Percentiles rank a stretch among this genome's conserved stretches.
These are phyloP conservation scores for Geotrichum bryndzae DNA, from an alignment of 1,139 yeast genomes.

Conservation along the genomic window DNA sequence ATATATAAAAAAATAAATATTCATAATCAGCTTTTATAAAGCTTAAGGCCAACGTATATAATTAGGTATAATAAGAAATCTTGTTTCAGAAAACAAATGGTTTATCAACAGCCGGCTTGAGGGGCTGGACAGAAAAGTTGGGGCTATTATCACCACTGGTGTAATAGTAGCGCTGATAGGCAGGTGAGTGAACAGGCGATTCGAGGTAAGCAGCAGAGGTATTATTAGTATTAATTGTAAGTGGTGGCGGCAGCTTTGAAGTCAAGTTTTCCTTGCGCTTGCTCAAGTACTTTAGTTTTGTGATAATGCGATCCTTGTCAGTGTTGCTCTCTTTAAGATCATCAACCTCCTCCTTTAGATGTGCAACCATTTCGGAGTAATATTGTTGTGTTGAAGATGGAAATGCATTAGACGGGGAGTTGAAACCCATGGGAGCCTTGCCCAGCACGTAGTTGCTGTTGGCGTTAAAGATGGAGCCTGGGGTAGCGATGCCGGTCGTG, in stretches of 20 bases:
- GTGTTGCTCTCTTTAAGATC: slow-evolving; percentile 57
- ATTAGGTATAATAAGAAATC: no score
- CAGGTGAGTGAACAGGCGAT: neutral
- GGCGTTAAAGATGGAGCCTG: neutral
- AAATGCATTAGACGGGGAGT: neutral
- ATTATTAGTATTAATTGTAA: neutral
- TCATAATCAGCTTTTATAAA: no score
- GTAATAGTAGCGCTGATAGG: neutral
- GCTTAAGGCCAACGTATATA: no score
- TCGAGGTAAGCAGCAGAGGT: neutral
- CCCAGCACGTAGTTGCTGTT: neutral
- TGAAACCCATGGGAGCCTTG: neutral
- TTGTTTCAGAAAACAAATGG: neutral
- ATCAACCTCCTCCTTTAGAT: slow-evolving; percentile 63
- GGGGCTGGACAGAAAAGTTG: neutral
- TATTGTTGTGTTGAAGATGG: slow-evolving; percentile 8
- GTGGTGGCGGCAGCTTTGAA: neutral
- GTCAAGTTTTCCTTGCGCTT: slow-evolving; percentile 29
- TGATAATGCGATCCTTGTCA: slow-evolving; percentile 72
- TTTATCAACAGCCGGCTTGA: neutral
- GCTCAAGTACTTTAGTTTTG: slow-evolving; percentile 45
- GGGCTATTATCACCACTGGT: neutral
- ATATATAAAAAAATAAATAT: no score
- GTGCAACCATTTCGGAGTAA: slow-evolving; percentile 39
- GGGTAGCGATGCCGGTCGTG: neutral